Percentiles rank a stretch among this genome's conserved stretches.
These are phyloP conservation scores for Emydomyces testavorans DNA, from an alignment of 2,329 filamentous ascomycete species.

Conservation along the genomic window DNA sequence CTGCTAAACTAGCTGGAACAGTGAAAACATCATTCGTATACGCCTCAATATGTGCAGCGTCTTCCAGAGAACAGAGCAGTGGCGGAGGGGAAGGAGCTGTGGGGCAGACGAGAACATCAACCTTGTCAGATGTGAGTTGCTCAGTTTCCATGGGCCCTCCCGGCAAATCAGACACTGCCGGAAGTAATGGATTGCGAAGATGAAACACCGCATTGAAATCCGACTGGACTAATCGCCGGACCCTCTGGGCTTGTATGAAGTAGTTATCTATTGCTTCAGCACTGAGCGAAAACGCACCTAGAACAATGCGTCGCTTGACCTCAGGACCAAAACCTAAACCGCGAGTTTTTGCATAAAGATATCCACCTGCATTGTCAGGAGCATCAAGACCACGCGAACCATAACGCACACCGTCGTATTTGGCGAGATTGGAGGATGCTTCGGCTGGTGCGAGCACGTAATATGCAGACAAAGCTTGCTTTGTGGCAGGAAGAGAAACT, in stretches of 20 bases:
- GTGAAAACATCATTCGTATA: slow-evolving; percentile 96
- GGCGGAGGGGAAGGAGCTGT: slow-evolving; percentile 72
- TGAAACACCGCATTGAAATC: slow-evolving; percentile 78
- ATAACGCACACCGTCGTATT: slow-evolving; percentile 94
- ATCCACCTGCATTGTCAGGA: slow-evolving; percentile 43
- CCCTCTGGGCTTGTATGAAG: slow-evolving; percentile 83
- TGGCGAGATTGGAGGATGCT: slow-evolving; percentile 88
- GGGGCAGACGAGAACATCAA: slow-evolving; percentile 80
- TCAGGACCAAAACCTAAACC: slow-evolving; percentile 68
- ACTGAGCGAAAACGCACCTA: slow-evolving; percentile 82
- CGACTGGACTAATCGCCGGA: slow-evolving; percentile 67
- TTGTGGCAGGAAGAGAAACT: slow-evolving; percentile 71
- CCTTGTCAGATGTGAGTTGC: slow-evolving; percentile 32
- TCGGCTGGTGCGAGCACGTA: slow-evolving; percentile 93
- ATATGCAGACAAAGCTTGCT: slow-evolving; percentile 78
- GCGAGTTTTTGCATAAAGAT: slow-evolving; percentile 63
- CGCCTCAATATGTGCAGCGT: slow-evolving; percentile 47
- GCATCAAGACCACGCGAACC: slow-evolving; percentile 46
- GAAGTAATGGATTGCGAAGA: slow-evolving; percentile 53
- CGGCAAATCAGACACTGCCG: too few relatives aligned
- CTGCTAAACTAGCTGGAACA: slow-evolving; percentile 84
- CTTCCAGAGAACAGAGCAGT: slow-evolving; percentile 45
- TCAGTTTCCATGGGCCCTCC: neutral
- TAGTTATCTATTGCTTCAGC: slow-evolving; percentile 91
- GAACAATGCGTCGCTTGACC: slow-evolving; percentile 72